phyloP scores from a whole-genome alignment of 768 basidiomycete genomes.

The Agrocybe pediades region DNA sequence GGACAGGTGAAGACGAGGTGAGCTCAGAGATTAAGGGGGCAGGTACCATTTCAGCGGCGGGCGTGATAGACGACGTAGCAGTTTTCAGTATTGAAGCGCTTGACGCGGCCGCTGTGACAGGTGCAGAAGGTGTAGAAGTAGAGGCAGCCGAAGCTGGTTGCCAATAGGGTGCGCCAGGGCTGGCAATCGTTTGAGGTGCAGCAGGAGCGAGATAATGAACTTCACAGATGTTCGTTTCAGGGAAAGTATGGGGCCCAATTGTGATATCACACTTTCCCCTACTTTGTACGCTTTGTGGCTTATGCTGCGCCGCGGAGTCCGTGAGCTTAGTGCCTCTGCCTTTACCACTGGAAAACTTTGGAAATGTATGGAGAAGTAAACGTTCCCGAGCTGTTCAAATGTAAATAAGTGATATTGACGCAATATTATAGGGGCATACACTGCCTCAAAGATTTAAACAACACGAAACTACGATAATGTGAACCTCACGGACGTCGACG shows the following conservation, averaged over 20 bases:
- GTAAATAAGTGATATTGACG: neutral
- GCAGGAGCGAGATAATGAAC: slow-evolving; percentile 59
- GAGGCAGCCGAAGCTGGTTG: slow-evolving; percentile 17
- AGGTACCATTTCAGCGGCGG: slow-evolving; percentile 23
- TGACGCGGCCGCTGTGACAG: slow-evolving; percentile 1
- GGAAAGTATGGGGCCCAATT: slow-evolving; percentile 76
- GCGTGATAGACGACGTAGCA: slow-evolving; percentile 11
- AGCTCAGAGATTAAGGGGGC: slow-evolving; percentile 48
- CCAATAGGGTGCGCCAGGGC: slow-evolving; percentile 26
- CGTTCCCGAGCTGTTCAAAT: slow-evolving; percentile 59
- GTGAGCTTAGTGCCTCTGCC: slow-evolving; percentile 58
- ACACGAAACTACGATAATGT: slow-evolving; percentile 47
- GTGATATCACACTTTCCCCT: slow-evolving; percentile 71
- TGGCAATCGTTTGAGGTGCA: slow-evolving; percentile 18
- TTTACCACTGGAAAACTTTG: slow-evolving; percentile 68
- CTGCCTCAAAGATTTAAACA: slow-evolving; percentile 71
- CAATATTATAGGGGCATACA: slow-evolving; percentile 41
- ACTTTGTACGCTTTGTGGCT: slow-evolving; percentile 65
- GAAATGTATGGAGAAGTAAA: slow-evolving; percentile 69
- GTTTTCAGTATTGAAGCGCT: neutral
- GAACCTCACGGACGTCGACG: neutral
- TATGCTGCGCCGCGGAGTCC: slow-evolving; percentile 55
- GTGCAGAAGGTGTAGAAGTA: slow-evolving; percentile 6
- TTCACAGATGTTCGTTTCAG: slow-evolving; percentile 70
- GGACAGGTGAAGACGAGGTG: slow-evolving; percentile 46